phyloP scores from a whole-genome alignment of 2,329 filamentous ascomycete genomes.

The Helminthosporium solani region DNA sequence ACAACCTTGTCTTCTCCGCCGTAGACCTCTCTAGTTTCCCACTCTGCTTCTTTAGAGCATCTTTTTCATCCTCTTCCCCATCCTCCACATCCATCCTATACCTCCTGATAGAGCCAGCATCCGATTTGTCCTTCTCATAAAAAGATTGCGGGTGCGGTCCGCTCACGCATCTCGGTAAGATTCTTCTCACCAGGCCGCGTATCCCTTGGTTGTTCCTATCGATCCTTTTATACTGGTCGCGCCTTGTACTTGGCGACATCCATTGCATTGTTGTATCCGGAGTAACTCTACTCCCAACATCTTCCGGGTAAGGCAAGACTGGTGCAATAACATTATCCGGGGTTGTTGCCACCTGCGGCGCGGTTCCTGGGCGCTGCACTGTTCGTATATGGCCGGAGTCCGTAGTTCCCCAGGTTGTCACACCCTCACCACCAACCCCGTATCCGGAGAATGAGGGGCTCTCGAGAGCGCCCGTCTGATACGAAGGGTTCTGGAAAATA shows the following conservation, averaged over 20 bases:
- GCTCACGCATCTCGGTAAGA: conserved; percentile 38
- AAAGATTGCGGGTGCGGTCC: conserved; percentile 32
- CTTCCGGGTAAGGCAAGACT: conserved; percentile 10
- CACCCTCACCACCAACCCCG: conserved; percentile 7
- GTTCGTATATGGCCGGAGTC: conserved; percentile 4
- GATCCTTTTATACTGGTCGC: conserved; percentile 40
- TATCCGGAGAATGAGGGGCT: conserved; percentile 25
- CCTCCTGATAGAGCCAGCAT: conserved; percentile 40
- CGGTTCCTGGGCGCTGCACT: neutral
- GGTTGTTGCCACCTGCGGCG: neutral
- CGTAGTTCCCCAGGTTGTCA: neutral
- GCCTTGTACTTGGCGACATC: conserved; percentile 39
- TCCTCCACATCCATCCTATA: conserved; percentile 38
- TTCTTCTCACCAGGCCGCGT: conserved; percentile 31
- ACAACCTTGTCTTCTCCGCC: conserved; percentile 11
- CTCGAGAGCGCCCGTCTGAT: conserved; percentile 23
- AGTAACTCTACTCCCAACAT: conserved; percentile 13
- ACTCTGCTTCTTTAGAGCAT: conserved; percentile 13
- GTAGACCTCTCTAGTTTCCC: conserved; percentile 12
- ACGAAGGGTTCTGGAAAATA: conserved; percentile 36
- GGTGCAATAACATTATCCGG: conserved; percentile 14
- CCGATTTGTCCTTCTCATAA: conserved; percentile 39
- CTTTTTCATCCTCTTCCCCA: conserved; percentile 18
- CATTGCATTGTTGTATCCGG: conserved; percentile 39
- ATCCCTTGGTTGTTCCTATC: conserved; percentile 42